phyloP scores from a whole-genome alignment of 805 yeast species.

The Candida koratica region DNA sequence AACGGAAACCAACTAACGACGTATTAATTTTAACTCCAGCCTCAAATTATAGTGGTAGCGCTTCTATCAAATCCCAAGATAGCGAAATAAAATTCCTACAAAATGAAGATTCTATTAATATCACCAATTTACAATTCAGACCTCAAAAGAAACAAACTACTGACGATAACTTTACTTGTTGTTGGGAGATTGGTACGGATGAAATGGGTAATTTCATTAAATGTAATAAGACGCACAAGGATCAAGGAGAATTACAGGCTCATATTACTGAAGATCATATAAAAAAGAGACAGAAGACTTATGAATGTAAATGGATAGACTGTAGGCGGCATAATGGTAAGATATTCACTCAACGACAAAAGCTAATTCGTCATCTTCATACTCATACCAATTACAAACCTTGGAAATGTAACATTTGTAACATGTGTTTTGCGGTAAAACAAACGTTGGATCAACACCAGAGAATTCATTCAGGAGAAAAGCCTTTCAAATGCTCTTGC shows the following conservation, averaged over 20 bases:
- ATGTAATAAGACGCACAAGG: constrained; percentile 50
- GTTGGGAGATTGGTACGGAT: constrained; percentile 36
- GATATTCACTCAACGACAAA: constrained; percentile 78
- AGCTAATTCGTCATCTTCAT: constrained; percentile 78
- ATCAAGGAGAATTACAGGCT: constrained; percentile 60
- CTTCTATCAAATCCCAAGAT: neutral
- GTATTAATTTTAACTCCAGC: constrained; percentile 3
- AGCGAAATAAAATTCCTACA: neutral
- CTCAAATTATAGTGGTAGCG: constrained; percentile 8
- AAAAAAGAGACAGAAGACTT: constrained; percentile 65
- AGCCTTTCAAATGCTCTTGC: constrained; percentile 68
- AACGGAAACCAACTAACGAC: constrained; percentile 7
- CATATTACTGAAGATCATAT: constrained; percentile 71
- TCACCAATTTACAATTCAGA: constrained; percentile 30
- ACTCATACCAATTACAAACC: constrained; percentile 87
- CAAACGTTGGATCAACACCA: constrained; percentile 75
- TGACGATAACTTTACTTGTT: constrained; percentile 41
- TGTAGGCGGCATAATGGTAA: constrained; percentile 61
- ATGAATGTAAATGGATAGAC: constrained; percentile 72
- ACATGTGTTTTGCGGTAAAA: constrained; percentile 70
- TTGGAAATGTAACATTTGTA: constrained; percentile 65
- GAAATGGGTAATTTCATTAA: constrained; percentile 26
- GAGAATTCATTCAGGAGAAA: constrained; percentile 85
- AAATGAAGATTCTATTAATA: constrained; percentile 19
- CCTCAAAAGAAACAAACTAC: constrained; percentile 22